Base-by-base conservation (phyloP, 129 eudicot genomes). In the Artemisia argyi region DNA sequence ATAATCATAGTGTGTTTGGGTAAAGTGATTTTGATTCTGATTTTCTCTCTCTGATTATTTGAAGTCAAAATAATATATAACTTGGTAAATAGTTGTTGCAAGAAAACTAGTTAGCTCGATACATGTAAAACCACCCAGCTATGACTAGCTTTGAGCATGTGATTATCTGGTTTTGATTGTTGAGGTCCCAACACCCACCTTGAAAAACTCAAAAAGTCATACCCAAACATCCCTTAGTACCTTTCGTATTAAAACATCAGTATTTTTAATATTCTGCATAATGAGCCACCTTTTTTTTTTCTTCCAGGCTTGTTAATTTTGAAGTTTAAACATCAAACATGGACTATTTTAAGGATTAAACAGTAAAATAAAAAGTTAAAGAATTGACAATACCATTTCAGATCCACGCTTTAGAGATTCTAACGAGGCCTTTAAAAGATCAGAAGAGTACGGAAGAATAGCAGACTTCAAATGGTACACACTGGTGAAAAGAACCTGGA, bases 401-500 rank as follows among this genome's bases (percentile, higher is more conserved):
- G 88, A 68, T 18, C 85, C 84, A 28, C 63, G 73, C 81, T 76
- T 84, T 52, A 93, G 88, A 67, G 90, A 85, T 60, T 76, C 79
- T 68, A 87, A 49, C 0, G 92, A 81, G 50, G 78, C 78, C 24
- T 68, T 74, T 16, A 89, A 77, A 82, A 93, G 88, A 78, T 87
- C 92, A 46, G 77, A 71, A 5, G 88, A 77, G 76, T 80, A 85
- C 16, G 90, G 90, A 78, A 76, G 76, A 75, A 93, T 79, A 12
- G 59, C 73, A 51, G 84, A 85, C 80, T 87, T 93, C 68, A 93
- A 75, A 84, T 89, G 95, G 83, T 82, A 89, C 32, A 88, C 96
- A n/a, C 70, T 78, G 61, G 98, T 81, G 82, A 93, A 89, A 59
- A 89, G 89, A 82, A 93, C 83, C 79, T 93, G 95, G 69, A 85